These are phyloP conservation scores for Gossypium trilobum DNA, from an alignment of 441 rosid genomes.

Conservation along the genomic window DNA sequence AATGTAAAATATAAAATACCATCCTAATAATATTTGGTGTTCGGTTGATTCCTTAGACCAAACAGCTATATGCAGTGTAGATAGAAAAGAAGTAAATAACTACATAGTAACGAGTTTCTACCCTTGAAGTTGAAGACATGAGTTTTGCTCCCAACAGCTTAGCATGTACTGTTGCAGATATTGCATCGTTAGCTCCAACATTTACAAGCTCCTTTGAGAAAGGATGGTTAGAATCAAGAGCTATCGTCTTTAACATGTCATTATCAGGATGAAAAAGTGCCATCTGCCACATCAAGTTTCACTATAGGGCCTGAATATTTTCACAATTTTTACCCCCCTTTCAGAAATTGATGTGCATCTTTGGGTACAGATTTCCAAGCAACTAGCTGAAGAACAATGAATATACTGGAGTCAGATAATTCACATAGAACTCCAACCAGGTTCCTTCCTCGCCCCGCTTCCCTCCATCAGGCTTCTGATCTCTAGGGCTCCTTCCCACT, in stretches of 20 bases:
- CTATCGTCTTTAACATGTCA: neutral
- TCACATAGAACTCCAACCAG: conserved; percentile 60
- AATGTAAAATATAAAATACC: too few relatives aligned
- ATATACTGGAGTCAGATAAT: neutral
- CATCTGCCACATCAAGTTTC: too few relatives aligned
- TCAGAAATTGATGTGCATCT: too few relatives aligned
- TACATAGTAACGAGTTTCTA: neutral
- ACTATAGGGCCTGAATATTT: too few relatives aligned
- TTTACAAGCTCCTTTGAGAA: neutral
- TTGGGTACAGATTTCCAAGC: neutral
- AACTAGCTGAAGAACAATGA: neutral
- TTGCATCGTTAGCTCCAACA: neutral
- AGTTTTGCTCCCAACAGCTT: neutral
- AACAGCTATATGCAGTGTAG: too few relatives aligned
- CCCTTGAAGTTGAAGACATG: neutral
- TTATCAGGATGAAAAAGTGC: neutral
- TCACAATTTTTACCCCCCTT: too few relatives aligned
- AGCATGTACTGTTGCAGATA: neutral
- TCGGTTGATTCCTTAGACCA: too few relatives aligned
- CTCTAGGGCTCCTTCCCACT: conserved; percentile 58
- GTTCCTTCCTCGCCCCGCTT: conserved; percentile 44
- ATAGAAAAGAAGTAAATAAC: neutral
- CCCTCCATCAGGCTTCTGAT: conserved; percentile 52
- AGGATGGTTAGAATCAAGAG: neutral
- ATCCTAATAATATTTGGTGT: too few relatives aligned